Percentiles rank a stretch among this genome's conserved stretches.
Conservation (phyloP, 2,329 filamentous ascomycete genomes). For the Hysterium pulicare region DNA sequence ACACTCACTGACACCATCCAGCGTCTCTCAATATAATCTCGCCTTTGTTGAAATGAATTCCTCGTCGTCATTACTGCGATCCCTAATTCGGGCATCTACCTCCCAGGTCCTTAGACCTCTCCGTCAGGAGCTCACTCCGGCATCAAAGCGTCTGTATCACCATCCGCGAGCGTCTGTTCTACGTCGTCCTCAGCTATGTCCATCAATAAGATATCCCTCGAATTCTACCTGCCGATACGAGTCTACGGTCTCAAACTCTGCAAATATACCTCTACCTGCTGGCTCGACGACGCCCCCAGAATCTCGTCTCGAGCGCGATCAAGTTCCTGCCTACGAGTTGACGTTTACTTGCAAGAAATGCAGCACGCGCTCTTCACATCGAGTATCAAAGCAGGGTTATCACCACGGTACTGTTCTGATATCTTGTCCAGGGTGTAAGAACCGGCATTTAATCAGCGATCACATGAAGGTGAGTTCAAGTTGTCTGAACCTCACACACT, state of each 20-base stretch:
- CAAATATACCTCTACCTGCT: slow-evolving; percentile 17
- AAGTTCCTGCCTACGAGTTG: slow-evolving; percentile 73
- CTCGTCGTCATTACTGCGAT: slow-evolving; percentile 20
- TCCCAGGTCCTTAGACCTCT: slow-evolving; percentile 12
- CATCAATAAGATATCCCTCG: slow-evolving; percentile 10
- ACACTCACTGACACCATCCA: slow-evolving; percentile 1
- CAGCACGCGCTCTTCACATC: slow-evolving; percentile 73
- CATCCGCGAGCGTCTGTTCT: slow-evolving; percentile 25
- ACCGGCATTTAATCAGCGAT: slow-evolving; percentile 87
- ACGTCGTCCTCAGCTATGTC: slow-evolving; percentile 14
- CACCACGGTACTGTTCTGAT: slow-evolving; percentile 87
- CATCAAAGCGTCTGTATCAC: slow-evolving; percentile 21
- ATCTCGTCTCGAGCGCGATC: slow-evolving; percentile 35
- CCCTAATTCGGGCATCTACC: slow-evolving; percentile 15
- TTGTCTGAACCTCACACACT: neutral
- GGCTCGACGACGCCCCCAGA: slow-evolving; percentile 27
- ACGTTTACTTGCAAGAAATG: slow-evolving; percentile 93
- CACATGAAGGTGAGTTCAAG: slow-evolving; percentile 61
- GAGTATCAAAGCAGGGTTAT: slow-evolving; percentile 90
- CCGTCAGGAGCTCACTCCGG: slow-evolving; percentile 22
- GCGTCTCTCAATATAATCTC: neutral
- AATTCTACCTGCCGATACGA: slow-evolving; percentile 18
- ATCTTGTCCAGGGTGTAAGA: slow-evolving; percentile 80
- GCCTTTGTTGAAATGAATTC: slow-evolving; percentile 19
- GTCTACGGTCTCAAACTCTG: slow-evolving; percentile 12